Evolutionary conservation across 1,139 yeast species (phyloP), one percentile per base, ranked within the genome.

Genomic region (Yarrowia galli): DNA sequence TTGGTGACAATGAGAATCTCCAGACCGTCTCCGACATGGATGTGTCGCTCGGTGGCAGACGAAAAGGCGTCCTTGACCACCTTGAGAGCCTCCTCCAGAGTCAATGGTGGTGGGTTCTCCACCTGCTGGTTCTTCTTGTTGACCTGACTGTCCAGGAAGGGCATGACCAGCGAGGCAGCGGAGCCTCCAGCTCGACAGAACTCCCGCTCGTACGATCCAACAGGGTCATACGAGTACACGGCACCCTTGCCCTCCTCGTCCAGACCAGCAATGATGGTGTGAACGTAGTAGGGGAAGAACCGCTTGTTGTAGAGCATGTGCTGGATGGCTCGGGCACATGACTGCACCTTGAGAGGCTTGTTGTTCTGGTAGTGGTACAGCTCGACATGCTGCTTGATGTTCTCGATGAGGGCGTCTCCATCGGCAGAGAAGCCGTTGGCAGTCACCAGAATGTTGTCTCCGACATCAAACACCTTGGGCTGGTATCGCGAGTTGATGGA

Each of bases 121-220:
- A 65, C 54, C 73, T 80, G 85, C 79, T 95, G 99, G 81, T 95
- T 95, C 79, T 93, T 92, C 80, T 91, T 91, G 78, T 91, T 90
- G 71, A 96, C 99, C 82, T 96, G 99, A 79, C 93, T 95, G 79
- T 95, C 99, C 76, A 95, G 85, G 78, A 95, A 95, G 6, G 99
- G 99, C 96, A 92, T 93, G 74, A 95, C 92, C 79, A 95, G 85
- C 72, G 95, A 87, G 2, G 98, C 96, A 42, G 98, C 98, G 9
- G 98, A 96, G 58, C 99, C 99, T 70, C 97, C 98, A 1, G 98
- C 98, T 75, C 98, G 87, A 80, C 98, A 92, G 77, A 92, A 97
- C 78, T 93, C 98, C 75, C 98, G 87, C 80, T 96, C 99, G 77
- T 95, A 96, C 1, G 97, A 91, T 7, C 99, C 99, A 69, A 95